Conservation (phyloP, 176 grass and related monocot species). For the Saccharum spontaneum region DNA sequence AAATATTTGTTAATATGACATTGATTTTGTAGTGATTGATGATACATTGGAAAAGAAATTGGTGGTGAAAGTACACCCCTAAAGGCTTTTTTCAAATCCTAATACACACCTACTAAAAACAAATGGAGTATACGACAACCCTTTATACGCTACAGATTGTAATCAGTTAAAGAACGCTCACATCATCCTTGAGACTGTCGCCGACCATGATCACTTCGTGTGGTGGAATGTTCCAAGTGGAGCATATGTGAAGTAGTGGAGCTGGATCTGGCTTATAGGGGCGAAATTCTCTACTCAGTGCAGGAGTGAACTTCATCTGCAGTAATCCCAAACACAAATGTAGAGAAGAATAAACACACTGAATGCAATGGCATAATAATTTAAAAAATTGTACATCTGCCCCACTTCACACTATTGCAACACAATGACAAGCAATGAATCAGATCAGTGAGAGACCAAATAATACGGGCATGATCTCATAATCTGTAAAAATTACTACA, state of each 20-base stretch:
- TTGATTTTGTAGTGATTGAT: not conserved
- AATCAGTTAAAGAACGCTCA: conserved; percentile 45
- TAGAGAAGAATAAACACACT: not conserved
- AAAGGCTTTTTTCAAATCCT: not conserved
- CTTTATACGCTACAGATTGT: not conserved
- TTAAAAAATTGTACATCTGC: not conserved
- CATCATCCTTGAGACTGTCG: conserved; percentile 93
- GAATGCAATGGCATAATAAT: not conserved
- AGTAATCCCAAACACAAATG: not conserved
- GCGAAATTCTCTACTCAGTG: conserved; percentile 90
- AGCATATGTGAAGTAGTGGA: conserved; percentile 88
- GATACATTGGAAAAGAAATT: not conserved
- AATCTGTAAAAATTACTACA: not conserved
- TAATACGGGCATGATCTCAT: not conserved
- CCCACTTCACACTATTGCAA: not conserved
- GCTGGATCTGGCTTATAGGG: conserved; percentile 94
- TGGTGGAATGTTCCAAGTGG: conserved; percentile 76
- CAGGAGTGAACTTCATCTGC: conserved; percentile 71
- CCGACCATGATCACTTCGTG: conserved; percentile 91
- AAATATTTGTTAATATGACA: not conserved
- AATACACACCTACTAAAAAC: not conserved
- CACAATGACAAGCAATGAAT: not conserved
- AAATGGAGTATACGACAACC: not conserved
- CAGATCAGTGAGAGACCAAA: not conserved
- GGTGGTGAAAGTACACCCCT: not conserved